A percentile compares a stretch with the other conserved stretches of the same genome.
phyloP scores from a whole-genome alignment of 2,329 filamentous ascomycete genomes.

The Monilinia aucupariae region DNA sequence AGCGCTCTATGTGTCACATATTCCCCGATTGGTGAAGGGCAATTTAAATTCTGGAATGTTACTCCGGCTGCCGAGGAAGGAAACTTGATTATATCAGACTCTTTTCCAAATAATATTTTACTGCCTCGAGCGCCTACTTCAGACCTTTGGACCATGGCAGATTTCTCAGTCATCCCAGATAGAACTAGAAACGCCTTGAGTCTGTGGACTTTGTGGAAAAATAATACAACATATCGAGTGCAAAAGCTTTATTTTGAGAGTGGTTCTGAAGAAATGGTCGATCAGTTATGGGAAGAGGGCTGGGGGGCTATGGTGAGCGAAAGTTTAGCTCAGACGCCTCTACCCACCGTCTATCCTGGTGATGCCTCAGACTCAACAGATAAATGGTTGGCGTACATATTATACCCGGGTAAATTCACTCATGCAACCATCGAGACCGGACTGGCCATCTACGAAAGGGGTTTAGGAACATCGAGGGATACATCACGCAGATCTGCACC shows the following conservation, averaged over 20 bases:
- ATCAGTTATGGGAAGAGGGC: conserved; percentile 52
- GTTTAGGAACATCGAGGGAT: conserved; percentile 42
- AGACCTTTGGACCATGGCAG: conserved; percentile 73
- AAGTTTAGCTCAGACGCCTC: conserved; percentile 45
- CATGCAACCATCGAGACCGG: conserved; percentile 76
- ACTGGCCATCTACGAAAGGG: conserved; percentile 73
- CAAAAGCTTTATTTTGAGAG: conserved; percentile 65
- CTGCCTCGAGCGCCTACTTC: conserved; percentile 66
- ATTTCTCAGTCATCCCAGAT: conserved; percentile 59
- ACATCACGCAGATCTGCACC: conserved; percentile 45
- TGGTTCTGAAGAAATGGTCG: conserved; percentile 30
- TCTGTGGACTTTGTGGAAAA: conserved; percentile 79
- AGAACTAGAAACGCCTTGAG: conserved; percentile 48
- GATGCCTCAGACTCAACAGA: conserved; percentile 69
- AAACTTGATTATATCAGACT: conserved; percentile 61
- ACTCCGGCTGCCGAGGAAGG: conserved; percentile 54
- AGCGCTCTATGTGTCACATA: conserved; percentile 67
- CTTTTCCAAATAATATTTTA: conserved; percentile 61
- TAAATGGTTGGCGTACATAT: conserved; percentile 79
- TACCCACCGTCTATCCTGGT: conserved; percentile 54
- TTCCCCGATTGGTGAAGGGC: conserved; percentile 78
- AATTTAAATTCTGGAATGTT: conserved; percentile 91
- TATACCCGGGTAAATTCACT: conserved; percentile 79
- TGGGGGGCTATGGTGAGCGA: conserved; percentile 69
- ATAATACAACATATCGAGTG: conserved; percentile 71